phyloP scores from a whole-genome alignment of 2,329 filamentous ascomycete genomes.

The Thielaviopsis musarum region DNA sequence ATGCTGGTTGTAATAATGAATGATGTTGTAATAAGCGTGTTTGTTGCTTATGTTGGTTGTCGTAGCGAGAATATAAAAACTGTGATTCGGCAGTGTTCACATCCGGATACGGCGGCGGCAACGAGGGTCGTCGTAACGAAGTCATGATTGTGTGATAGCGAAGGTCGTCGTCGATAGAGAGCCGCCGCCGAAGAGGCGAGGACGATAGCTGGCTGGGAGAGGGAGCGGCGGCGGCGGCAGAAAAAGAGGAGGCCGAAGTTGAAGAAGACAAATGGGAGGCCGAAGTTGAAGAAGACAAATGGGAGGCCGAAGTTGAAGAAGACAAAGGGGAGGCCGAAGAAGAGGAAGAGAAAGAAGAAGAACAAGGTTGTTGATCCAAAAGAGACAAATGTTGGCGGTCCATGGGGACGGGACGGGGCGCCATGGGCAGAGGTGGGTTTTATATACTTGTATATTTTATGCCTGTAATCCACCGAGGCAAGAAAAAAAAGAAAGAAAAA shows the following conservation, averaged over 20 bases:
- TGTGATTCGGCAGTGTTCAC: neutral
- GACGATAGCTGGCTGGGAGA: neutral
- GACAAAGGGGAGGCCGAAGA: neutral
- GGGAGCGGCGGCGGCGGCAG: neutral
- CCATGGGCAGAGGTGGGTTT: neutral
- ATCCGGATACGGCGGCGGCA: conserved; percentile 27
- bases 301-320: neutral
- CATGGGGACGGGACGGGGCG: conserved; percentile 6
- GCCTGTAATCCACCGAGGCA: neutral
- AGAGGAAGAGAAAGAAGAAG: neutral
- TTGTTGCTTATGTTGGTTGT: conserved; percentile 11
- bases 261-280: neutral
- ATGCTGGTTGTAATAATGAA: neutral
- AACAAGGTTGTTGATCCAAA: conserved; percentile 1
- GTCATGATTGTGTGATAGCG: conserved; percentile 36
- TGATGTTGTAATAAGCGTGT: neutral
- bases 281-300: neutral
- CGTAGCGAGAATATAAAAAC: neutral
- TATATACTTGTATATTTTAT: conserved; percentile 3
- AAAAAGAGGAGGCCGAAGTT: neutral
- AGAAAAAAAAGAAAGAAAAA: neutral
- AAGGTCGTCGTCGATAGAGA: conserved; percentile 39
- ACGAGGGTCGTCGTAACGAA: conserved; percentile 25
- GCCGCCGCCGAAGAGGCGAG: conserved; percentile 26
- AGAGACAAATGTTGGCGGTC: neutral